phyloP scores from a whole-genome alignment of 345 rosid species.

The Camelina laxa region DNA sequence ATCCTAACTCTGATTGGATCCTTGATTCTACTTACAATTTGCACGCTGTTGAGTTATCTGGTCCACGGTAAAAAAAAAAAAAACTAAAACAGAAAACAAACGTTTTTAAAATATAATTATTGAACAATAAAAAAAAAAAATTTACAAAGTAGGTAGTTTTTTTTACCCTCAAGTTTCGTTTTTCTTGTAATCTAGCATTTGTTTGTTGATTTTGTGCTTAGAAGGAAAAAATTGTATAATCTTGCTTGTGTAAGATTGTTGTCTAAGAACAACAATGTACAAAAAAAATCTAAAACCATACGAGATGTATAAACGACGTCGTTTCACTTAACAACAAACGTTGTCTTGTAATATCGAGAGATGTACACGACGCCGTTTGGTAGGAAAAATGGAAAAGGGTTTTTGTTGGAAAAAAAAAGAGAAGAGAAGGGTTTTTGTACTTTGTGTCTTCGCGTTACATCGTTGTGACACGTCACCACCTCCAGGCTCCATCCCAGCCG shows the following conservation, averaged over 20 bases:
- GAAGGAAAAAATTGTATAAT: not conserved
- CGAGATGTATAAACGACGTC: not conserved
- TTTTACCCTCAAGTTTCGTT: not conserved
- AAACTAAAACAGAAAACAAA: too few relatives aligned
- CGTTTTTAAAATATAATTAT: not conserved
- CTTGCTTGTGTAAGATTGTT: not conserved
- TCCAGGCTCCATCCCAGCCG: constrained; percentile 19
- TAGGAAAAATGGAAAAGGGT: not conserved
- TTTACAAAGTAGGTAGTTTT: constrained; percentile 13
- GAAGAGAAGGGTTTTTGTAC: constrained; percentile 2
- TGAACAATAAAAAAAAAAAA: not conserved
- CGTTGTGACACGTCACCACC: constrained; percentile 33
- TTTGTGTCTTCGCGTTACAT: not conserved
- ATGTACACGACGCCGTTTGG: not conserved
- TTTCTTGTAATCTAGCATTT: not conserved
- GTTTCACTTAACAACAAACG: too few relatives aligned
- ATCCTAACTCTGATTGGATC: constrained; percentile 83
- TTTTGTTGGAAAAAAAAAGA: not conserved
- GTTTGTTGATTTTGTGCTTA: constrained; percentile 12
- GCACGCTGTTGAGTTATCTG: constrained; percentile 92
- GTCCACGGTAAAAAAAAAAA: constrained; percentile 66
- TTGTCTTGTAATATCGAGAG: too few relatives aligned
- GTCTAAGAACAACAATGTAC: too few relatives aligned
- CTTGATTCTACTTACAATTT: constrained; percentile 90
- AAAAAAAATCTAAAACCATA: too few relatives aligned